Base-by-base conservation (phyloP, 106 monocot genomes). In the Dendrobium officinale region DNA sequence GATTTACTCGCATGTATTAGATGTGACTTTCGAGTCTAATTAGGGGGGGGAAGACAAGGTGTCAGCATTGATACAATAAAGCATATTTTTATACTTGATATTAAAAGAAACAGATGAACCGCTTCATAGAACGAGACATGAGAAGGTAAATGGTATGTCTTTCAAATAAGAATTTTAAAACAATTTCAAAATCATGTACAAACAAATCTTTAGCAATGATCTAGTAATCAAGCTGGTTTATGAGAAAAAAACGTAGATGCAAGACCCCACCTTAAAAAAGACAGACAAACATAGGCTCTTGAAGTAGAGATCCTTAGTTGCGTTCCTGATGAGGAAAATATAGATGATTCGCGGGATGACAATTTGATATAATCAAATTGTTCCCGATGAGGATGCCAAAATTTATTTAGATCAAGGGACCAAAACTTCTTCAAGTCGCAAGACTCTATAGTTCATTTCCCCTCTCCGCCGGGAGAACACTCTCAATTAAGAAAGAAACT, bases 1-100 rank as follows among this genome's bases (percentile, higher is more conserved):
- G 88, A 85, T 48, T 83, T 90, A 81, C 93, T 93, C 37, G 90
- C 66, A 56, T 77, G 77, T 18, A 99, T 78, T 9, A 26, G 11
- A 37, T 86, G 88, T 9, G 95, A 95, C 11, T 84, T 90, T 40
- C 70, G 86, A 42, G 95, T 95, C 99, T 99, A 79, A 74, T 7
- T 9, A 74, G 47, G 79, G 77, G 18, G 17, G 67, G 72, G 79
- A 55, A 76, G 29, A 74, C 31, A 73, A 80, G 15, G 22, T 44
- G 43, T 19, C 74, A 74, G 0, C 43, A 74, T 44, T 74, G 19
- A 13, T 18, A 70, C 74, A 74, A 2, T 74, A 20, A 74, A 74
- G 11, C 17, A 74, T 13, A 13, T 42, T 74, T 74, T 44, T 44
- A 43, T 31, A 37, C 33, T 31, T 20, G 44, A 44, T 20, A 74